Base-by-base conservation (phyloP, 345 rosid genomes). In the Microcos paniculata region DNA sequence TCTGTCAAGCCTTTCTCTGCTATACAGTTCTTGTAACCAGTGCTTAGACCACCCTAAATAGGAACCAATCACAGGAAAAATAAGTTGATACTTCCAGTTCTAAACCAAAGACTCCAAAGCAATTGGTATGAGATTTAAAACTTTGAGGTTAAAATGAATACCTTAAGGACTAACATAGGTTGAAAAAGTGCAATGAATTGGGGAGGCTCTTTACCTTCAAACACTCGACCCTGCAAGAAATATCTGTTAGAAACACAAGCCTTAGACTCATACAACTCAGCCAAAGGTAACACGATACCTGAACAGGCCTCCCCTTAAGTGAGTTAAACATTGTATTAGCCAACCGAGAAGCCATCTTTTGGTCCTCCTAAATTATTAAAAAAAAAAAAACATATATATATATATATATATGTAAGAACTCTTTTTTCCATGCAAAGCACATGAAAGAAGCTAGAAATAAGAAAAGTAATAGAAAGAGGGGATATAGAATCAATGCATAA, bases 171-270 rank as follows among this genome's bases (percentile, higher is more conserved):
- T 63, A 91, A 87, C 97, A 94, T 87, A 70, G 93, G 97, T 77
- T 91, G 97, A 79, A 94, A 94, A 69, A 96, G 92, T 19, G 99
- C 94, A 77, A 94, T 55, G 72, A 96, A 94, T 45, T 96, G 99
- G 19, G 97, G 96, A 62, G 98, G 97, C 85, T 96, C 99, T 84
- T 90, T 96, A 71, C 91, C 97, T 88, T 96, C 93, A 77, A 82
- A 92, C 78, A 96, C 84, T 64, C 89, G 89, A 73, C 92, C 97
- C 99, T 96, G 87, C 62, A 80, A 78, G 79, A 79, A 79, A 64
- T 74, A 77, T 21, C 46, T 74, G 74, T 85, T 64, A 87, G 40
- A 69, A 67, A 55, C 80, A 67, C 4, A 70, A 35, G 62, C 76
- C 62, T 55, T 57, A 64, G 52, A 43, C 65, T 70, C 71, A 78